Base-by-base conservation (phyloP, 352 stramenopile genomes). In the Phytophthora quininea region DNA sequence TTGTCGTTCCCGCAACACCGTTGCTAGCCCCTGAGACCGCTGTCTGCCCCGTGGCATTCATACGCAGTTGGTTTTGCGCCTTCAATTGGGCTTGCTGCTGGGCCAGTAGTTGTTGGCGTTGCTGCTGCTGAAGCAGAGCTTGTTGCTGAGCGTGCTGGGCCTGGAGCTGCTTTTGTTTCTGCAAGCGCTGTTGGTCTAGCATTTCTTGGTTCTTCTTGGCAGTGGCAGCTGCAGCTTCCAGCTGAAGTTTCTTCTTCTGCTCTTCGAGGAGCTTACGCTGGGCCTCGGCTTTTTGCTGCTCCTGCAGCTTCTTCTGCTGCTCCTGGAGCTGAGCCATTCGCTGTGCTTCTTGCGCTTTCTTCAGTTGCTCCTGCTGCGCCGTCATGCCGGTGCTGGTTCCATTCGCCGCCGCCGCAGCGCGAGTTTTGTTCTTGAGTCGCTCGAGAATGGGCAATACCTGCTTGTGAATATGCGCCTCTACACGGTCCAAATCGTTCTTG, bases 381-480 rank as follows among this genome's bases (percentile, higher is more conserved):
- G 70, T 48, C 9, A 73, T 54, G 30, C 64, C 56, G 24, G 68
- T 62, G 12, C 38, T 74, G 12, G 12, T 61, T 19, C 62, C 68
- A 10, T 62, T 55, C 15, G 59, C 51, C 0, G 53, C 66, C 0
- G 64, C 66, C 11, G 70, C 55, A 19, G 82, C 61, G 15, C 80
- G 73, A 45, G 79, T 81, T 61, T 93, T 93, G 61, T 88, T 89
- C 68, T 92, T 91, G 19, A 95, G 63, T 7, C 85, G 74, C 35
- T 90, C 80, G 7, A 93, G 50, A 37, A 95, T 93, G 15, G 87
- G 87, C 38, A 95, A 59, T 51, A 95, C 87, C 58, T 95, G 87
- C 64, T 91, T 92, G 55, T 92, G 81, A 59, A 95, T 93, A 51
- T 93, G 84, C 29, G 83, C 80, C 59, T 95, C 87, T 12, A 95